phyloP scores from a whole-genome alignment of 139 green algal species.

The Asterochloris erici region DNA sequence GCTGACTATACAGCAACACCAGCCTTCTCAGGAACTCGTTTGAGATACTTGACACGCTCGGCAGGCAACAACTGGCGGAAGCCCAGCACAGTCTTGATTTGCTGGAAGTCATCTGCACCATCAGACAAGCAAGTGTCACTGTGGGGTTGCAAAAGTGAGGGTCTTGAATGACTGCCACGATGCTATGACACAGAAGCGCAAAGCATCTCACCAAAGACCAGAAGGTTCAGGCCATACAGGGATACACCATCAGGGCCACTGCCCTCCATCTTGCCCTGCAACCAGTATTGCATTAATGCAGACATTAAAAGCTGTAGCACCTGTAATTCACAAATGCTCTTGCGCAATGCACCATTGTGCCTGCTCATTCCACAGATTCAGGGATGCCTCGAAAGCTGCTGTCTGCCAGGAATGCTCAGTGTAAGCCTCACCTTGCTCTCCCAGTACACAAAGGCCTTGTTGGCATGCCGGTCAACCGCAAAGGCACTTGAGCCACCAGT shows the following conservation, averaged over 20 bases:
- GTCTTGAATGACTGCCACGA: too few species aligned
- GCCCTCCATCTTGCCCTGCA: not conserved
- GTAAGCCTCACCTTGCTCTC: not conserved
- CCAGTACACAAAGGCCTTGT: conserved; percentile 18
- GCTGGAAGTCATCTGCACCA: not conserved
- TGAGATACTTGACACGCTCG: conserved; percentile 13
- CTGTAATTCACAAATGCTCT: too few species aligned
- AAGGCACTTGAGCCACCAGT: conserved; percentile 14
- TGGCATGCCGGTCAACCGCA: conserved; percentile 13
- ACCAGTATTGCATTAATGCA: too few species aligned
- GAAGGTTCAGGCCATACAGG: conserved; percentile 7
- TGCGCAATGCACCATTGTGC: too few species aligned
- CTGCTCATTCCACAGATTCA: too few species aligned
- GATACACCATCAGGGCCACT: not conserved
- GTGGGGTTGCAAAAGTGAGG: too few species aligned
- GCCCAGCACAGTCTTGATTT: conserved; percentile 12
- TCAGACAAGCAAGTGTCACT: too few species aligned
- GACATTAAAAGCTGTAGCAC: too few species aligned
- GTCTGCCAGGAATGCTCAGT: too few species aligned
- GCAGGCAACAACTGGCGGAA: conserved; percentile 10
- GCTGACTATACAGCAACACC: conserved; percentile 1
- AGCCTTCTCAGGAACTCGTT: conserved; percentile 13
- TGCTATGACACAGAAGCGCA: too few species aligned
- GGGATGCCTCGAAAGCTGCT: too few species aligned
- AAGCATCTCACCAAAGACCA: not conserved